Conservation (phyloP, 495 filamentous ascomycete species). For the Xylaria longipes region DNA sequence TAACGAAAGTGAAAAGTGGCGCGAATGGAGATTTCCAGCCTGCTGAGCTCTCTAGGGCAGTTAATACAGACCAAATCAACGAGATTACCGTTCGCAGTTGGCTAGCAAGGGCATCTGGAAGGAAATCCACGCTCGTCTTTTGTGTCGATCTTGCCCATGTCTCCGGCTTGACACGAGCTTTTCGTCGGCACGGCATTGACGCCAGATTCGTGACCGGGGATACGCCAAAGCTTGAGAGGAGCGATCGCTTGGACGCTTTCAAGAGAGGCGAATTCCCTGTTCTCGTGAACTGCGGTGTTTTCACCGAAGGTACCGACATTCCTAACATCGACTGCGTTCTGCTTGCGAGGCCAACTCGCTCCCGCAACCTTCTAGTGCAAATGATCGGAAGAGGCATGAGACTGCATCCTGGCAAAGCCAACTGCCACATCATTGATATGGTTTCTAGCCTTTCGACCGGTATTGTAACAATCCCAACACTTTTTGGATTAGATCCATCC, state of each 20-base stretch:
- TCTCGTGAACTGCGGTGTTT: slow-evolving; percentile 93
- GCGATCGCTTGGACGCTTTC: slow-evolving; percentile 75
- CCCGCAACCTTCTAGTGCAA: slow-evolving; percentile 88
- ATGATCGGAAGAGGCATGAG: slow-evolving; percentile 98
- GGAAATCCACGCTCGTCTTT: slow-evolving; percentile 90
- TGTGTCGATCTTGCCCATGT: slow-evolving; percentile 91
- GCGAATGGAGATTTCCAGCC: slow-evolving; percentile 80
- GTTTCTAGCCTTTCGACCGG: slow-evolving; percentile 81
- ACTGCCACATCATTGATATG: slow-evolving; percentile 98
- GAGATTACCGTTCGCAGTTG: slow-evolving; percentile 83
- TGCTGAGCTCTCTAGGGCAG: slow-evolving; percentile 71
- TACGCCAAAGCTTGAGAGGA: slow-evolving; percentile 69
- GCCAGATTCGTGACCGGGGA: slow-evolving; percentile 82
- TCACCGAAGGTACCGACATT: slow-evolving; percentile 96
- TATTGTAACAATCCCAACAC: slow-evolving; percentile 85
- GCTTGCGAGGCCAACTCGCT: slow-evolving; percentile 86
- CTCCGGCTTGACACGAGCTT: slow-evolving; percentile 69
- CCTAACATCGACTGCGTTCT: slow-evolving; percentile 96
- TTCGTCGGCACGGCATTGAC: slow-evolving; percentile 79
- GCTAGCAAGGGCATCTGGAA: slow-evolving; percentile 70
- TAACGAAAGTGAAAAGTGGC: slow-evolving; percentile 68
- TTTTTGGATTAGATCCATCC: slow-evolving; percentile 92
- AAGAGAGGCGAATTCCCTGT: slow-evolving; percentile 79
- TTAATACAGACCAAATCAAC: slow-evolving; percentile 81
- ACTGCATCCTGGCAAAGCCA: slow-evolving; percentile 75